Conservation (phyloP, 495 filamentous ascomycete species). For the Podospora sp. region DNA sequence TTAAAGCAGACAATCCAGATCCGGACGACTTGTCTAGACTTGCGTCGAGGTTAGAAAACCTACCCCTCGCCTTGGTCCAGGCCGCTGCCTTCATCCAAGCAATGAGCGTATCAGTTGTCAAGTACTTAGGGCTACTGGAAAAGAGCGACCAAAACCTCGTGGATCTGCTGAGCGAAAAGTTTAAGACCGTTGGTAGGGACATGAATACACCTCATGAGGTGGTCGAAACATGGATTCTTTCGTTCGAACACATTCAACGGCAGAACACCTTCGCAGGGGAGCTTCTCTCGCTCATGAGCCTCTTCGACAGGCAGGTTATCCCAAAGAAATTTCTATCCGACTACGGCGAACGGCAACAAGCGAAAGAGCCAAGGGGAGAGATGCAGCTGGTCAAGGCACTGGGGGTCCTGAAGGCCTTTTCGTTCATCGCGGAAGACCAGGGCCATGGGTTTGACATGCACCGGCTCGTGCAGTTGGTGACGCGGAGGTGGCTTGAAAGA, state of each 20-base stretch:
- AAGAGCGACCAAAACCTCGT: constrained; percentile 27
- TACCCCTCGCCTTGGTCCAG: constrained; percentile 54
- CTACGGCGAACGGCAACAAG: constrained; percentile 14
- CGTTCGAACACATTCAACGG: constrained; percentile 42
- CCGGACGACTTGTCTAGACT: constrained; percentile 28
- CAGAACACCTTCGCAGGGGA: constrained; percentile 41
- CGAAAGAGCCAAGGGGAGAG: constrained; percentile 6
- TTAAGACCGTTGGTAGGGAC: constrained; percentile 27
- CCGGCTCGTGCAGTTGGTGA: constrained; percentile 48
- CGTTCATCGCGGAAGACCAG: constrained; percentile 36
- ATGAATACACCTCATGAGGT: constrained; percentile 33
- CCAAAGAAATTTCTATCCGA: no score
- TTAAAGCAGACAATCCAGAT: constrained; percentile 10
- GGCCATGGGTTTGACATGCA: constrained; percentile 42
- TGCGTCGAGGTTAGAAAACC: constrained; percentile 40
- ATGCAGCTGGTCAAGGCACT: constrained; percentile 37
- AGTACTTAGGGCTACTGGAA: constrained; percentile 41
- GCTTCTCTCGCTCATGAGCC: constrained; percentile 45
- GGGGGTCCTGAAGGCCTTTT: constrained; percentile 42
- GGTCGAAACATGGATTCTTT: constrained; percentile 37
- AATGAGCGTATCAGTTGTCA: constrained; percentile 34
- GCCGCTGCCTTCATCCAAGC: constrained; percentile 53
- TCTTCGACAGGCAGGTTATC: constrained; percentile 47
- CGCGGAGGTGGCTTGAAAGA: constrained; percentile 45
- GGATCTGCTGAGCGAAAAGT: constrained; percentile 28